Base-by-base conservation (phyloP, 1,284 basidiomycete species). In the Cutaneotrichosporon daszewskae region DNA sequence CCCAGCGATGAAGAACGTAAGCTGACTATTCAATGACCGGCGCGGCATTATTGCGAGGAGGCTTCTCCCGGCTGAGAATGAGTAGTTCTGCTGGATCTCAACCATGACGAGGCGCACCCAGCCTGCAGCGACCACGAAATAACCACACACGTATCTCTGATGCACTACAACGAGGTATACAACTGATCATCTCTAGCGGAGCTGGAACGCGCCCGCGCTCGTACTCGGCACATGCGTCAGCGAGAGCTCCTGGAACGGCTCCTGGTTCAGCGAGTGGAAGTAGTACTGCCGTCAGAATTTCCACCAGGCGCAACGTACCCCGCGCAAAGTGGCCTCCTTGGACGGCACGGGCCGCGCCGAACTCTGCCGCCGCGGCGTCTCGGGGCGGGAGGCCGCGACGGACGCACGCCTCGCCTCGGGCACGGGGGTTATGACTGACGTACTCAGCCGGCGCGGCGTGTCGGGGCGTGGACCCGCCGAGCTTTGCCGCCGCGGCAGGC, bases 251-350 rank as follows among this genome's bases (percentile, higher is more conserved):
- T 76, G 74, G 55, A 73, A 72, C 9, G 62, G 60, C 49, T 65
- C 64, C 44, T 66, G 62, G 51, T 68, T 68, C 16, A 67, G 53
- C 29, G 64, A 84, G 72, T 95, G 91, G 73, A 87, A 95, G 72
- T 95, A 96, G 72, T 88, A 94, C 52, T 65, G 44, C 83, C 84
- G 90, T 89, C 33, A 66, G 61, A n/a, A 60, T 14, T 31, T 8
- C 7, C 8, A 16, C 16, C 8, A 11, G 14, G 13, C 13, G 13
- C 7, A 9, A 56, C 62, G 55, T 41, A 66, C 63, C 12, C 66
- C 66, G 40, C 60, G 47, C n/a, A 69, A 59, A 0, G 66, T 72
- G 13, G 68, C 61, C 39, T 59, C 64, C 17, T 17, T 40, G 13
- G 40, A 32, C 51, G 59, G 43, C 51, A 54, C 31, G 18, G 58